Evolutionary conservation across 176 grass and related monocot genomes (phyloP), one percentile per base, ranked within the genome.

Genomic region (Raddia guianensis): DNA sequence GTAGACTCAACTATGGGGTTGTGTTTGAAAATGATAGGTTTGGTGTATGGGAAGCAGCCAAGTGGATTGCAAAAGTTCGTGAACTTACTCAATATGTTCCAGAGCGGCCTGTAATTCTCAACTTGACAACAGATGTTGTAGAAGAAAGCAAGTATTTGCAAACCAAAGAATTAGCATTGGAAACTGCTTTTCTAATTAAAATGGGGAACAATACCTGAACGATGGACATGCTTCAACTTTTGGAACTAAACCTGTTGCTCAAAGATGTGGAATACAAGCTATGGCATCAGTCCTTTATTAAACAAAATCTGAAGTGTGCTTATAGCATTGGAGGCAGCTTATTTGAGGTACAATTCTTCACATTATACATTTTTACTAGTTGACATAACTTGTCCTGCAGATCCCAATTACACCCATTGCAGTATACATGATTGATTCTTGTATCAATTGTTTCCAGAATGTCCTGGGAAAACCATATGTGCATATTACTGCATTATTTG

Each of bases 141-240:
- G 95, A 98, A 85, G 95, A 95, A 78, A 98, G 88, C 88, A 95
- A 89, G 86, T 98, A 98, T 79, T 82, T 98, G 70, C 78, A 98
- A 83, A 81, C 81, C 32, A 95, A 93, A 74, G 95, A 98, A 83
- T 86, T 89, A 63, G 90, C 95, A 32, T 12, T 91, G 76, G 95
- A 98, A 64, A 91, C 90, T 52, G 90, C 95, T 81, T 98, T 98
- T 80, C 86, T 98, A 35, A 90, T 98, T 51, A 98, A 95, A 88
- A 98, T 92, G 71, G 84, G 91, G 7, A 77, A 85, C 37, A 63
- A 82, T 86, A 80, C 87, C 15, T 93, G 88, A 94, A 80, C 44
- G 70, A 27, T 27, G 27, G 27, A 12, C 62, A 87, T 68, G 51
- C 16, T 72, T 59, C 58, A 43, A 66, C 12, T 59, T 75, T 76